phyloP scores from a whole-genome alignment of 2,329 filamentous ascomycete species.

The Annulohypoxylon truncatum region DNA sequence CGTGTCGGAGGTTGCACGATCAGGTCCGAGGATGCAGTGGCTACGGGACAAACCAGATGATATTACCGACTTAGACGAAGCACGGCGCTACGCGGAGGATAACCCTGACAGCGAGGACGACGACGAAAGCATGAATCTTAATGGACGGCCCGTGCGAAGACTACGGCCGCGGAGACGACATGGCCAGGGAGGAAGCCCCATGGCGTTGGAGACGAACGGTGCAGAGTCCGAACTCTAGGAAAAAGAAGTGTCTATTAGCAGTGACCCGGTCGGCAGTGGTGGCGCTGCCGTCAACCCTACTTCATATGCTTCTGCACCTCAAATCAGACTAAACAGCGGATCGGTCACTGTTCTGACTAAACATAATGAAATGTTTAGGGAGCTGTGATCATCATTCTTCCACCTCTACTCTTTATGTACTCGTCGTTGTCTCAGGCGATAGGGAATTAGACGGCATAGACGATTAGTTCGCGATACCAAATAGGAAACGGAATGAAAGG shows the following conservation, averaged over 20 bases:
- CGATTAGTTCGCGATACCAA: conserved; percentile 22
- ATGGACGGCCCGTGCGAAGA: conserved; percentile 55
- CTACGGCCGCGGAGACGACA: conserved; percentile 57
- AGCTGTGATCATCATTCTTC: conserved; percentile 5
- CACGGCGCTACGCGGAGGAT: conserved; percentile 64
- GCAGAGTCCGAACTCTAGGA: conserved; percentile 66
- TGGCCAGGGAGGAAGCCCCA: conserved; percentile 66
- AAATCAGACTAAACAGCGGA: not conserved
- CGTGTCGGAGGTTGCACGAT: conserved; percentile 88
- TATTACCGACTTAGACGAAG: conserved; percentile 86
- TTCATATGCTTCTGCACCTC: not conserved
- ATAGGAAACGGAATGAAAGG: conserved; percentile 26
- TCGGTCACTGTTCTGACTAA: not conserved
- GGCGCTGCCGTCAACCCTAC: not conserved
- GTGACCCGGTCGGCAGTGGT: conserved; percentile 8
- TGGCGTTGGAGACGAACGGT: conserved; percentile 67
- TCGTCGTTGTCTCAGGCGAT: conserved; percentile 10
- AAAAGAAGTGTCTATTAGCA: conserved; percentile 2
- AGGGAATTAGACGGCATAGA: conserved; percentile 22
- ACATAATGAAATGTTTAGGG: not conserved
- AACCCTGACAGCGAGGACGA: conserved; percentile 68
- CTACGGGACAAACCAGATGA: conserved; percentile 84
- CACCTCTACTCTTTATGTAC: conserved; percentile 12
- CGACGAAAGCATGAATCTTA: conserved; percentile 63
- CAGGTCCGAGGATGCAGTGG: conserved; percentile 97